Base-by-base conservation (phyloP, 306 rosid genomes). In the Spatholobus suberectus region DNA sequence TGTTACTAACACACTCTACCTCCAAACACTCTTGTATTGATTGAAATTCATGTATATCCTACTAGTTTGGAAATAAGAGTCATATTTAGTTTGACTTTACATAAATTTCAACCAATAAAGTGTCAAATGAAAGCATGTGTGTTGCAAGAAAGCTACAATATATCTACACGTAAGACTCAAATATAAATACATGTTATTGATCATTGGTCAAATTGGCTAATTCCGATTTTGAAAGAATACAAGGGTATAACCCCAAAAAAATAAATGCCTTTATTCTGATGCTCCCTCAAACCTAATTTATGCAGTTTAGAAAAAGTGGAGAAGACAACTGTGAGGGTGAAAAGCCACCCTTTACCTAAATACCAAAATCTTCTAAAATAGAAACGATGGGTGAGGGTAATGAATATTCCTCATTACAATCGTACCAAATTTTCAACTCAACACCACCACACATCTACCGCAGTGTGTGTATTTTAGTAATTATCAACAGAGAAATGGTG, bases 251-350 rank as follows among this genome's bases (percentile, higher is more conserved):
- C 62, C 84, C 80, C 15, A 14, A 69, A 70, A 70, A 20, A 76
- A 70, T 66, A 14, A 82, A 73, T 84, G 84, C 84, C n/a, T n/a
- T n/a, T n/a, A 87, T 87, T 84, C 61, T 38, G 32, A 72, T 70
- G 74, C 69, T 81, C 54, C 73, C 79, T 23, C 13, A 24, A 61
- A 34, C 77, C 79, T 82, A 79, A 27, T 49, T 77, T 46, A 69
- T 71, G n/a, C 76, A 27, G 14, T 66, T 79, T 12, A 51, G 49
- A 37, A 59, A 43, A 65, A 9, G 75, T 81, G 41, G 70, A 29
- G n/a, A 78, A 74, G 57, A 75, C 27, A 24, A 63, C 68, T n/a
- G n/a, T 55, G 38, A 51, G 82, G 63, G 72, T 49, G 49, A 55
- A 38, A 70, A 69, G 69, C 54, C 73, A 85, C 88, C 85, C 70